Percentiles rank a stretch among this genome's conserved stretches.
Evolutionary conservation across 2,329 filamentous ascomycete species (phyloP).

Genomic region (Alternaria panax): DNA sequence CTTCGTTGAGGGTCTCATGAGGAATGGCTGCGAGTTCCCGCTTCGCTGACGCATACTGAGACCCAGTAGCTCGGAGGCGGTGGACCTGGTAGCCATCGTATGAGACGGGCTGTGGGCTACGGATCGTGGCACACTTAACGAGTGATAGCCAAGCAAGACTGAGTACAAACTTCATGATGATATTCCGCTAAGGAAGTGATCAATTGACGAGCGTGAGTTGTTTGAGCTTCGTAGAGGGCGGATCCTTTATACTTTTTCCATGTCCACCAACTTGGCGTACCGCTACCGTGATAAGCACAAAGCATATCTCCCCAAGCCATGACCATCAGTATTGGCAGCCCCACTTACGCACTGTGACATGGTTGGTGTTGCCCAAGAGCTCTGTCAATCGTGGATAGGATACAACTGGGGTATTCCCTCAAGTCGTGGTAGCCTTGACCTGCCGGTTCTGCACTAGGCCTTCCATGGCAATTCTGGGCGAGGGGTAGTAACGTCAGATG

Average conservation of each 20-base stretch:
- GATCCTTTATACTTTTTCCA: conserved; percentile 12
- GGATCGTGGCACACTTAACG: conserved; percentile 23
- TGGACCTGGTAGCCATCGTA: conserved; percentile 55
- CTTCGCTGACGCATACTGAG: conserved; percentile 43
- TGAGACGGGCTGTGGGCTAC: conserved; percentile 32
- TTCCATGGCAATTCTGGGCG: conserved; percentile 33
- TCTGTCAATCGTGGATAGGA: conserved; percentile 16
- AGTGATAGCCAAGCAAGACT: conserved; percentile 26
- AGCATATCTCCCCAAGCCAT: conserved; percentile 2
- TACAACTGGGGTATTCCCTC: conserved; percentile 12
- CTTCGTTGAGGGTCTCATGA: conserved; percentile 50
- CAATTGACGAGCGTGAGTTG: neutral
- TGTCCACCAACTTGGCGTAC: neutral
- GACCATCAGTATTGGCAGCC: conserved; percentile 6
- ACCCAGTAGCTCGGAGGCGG: conserved; percentile 45
- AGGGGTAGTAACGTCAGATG: conserved; percentile 24
- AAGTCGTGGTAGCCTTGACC: conserved; percentile 25
- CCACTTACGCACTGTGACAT: conserved; percentile 15
- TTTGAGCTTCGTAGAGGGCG: neutral
- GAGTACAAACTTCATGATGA: conserved; percentile 26
- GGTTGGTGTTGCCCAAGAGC: conserved; percentile 4
- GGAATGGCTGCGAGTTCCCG: conserved; percentile 46
- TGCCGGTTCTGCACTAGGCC: conserved; percentile 28
- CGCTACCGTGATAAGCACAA: conserved; percentile 3
- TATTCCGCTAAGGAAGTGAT: neutral